Evolutionary conservation across 2,329 filamentous ascomycete genomes (phyloP).

Genomic region (Fusarium anguioides): DNA sequence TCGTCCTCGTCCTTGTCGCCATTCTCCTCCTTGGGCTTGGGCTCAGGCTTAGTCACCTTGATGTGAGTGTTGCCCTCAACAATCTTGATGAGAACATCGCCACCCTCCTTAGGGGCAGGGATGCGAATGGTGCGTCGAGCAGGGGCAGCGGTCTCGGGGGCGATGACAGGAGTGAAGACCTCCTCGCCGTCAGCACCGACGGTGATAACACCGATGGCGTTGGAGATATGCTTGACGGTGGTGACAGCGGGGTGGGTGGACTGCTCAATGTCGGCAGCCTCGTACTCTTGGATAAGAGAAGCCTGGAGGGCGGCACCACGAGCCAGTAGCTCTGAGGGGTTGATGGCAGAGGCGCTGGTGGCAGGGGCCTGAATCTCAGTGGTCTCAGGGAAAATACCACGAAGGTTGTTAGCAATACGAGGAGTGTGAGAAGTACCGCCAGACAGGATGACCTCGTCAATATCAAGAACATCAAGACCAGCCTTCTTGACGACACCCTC

Average conservation of each 20-base stretch:
- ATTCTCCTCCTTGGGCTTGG: slow-evolving; percentile 73
- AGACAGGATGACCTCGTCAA: slow-evolving; percentile 93
- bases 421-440: slow-evolving; percentile 95
- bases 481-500: slow-evolving; percentile 91
- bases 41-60: slow-evolving; percentile 89
- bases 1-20: slow-evolving; percentile 75
- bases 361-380: slow-evolving; percentile 86
- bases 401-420: slow-evolving; percentile 85
- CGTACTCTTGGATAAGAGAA: slow-evolving; percentile 93
- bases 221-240: slow-evolving; percentile 88
- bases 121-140: slow-evolving; percentile 87
- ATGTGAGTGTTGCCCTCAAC: slow-evolving; percentile 91
- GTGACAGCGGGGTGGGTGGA: slow-evolving; percentile 96
- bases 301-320: slow-evolving; percentile 96
- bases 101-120: slow-evolving; percentile 79
- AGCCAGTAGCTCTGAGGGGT: slow-evolving; percentile 90
- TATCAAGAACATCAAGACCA: slow-evolving; percentile 87
- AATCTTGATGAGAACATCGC: slow-evolving; percentile 88
- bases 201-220: slow-evolving; percentile 88
- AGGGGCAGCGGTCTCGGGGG: slow-evolving; percentile 88
- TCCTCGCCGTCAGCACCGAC: slow-evolving; percentile 69
- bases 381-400: slow-evolving; percentile 81
- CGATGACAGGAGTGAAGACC: slow-evolving; percentile 83
- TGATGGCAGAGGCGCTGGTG: slow-evolving; percentile 81
- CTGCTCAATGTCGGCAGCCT: slow-evolving; percentile 92